Evolutionary conservation across 2,329 filamentous ascomycete genomes (phyloP), one percentile per base, ranked within the genome.

Genomic region (Verticillium nonalfalfae): DNA sequence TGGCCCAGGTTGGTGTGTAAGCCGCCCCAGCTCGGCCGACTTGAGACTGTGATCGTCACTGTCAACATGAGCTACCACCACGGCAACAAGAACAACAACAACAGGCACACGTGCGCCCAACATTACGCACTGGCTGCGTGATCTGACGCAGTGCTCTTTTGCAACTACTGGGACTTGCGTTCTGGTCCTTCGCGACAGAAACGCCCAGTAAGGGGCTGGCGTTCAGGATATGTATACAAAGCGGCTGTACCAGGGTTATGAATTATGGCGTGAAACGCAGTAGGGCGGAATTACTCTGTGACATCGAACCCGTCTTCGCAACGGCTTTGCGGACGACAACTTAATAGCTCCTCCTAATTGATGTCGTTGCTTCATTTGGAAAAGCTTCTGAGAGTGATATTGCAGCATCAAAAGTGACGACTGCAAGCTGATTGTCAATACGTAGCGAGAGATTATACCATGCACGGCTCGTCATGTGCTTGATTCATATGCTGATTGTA

Each of bases 1-100:
- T 86, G 84, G 81, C 81, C 60, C 84, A 86, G 74, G 78, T 85
- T 63, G 73, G 79, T 66, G 81, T 79, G 57, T 82, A 75, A 75
- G 56, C 26, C 26, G 4, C 45, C n/a, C 18, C 10, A 10, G 10
- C 15, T 18, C 39, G 15, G 10, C 9, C 15, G 39, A n/a, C 15
- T 7, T 31, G 26, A 31, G 39, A 15, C 39, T 45, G 39, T 15
- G 15, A 45, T 15, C 39, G n/a, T 45, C 39, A 45, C 15, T n/a
- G 18, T 18, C 39, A 21, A 45, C 13, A 45, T 9, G 15, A 45
- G 26, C 26, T 5, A 31, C 26, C 26, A 31, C 26, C 35, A 10
- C 35, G 35, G 9, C 35, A 36, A 36, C 6, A 7, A 36, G 13
- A 4, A 36, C 35, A 36, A 13, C 2, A 31, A 31, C 26, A 18